Evolutionary conservation across 2,329 filamentous ascomycete genomes (phyloP).

Genomic region (Aplosporella prunicola): DNA sequence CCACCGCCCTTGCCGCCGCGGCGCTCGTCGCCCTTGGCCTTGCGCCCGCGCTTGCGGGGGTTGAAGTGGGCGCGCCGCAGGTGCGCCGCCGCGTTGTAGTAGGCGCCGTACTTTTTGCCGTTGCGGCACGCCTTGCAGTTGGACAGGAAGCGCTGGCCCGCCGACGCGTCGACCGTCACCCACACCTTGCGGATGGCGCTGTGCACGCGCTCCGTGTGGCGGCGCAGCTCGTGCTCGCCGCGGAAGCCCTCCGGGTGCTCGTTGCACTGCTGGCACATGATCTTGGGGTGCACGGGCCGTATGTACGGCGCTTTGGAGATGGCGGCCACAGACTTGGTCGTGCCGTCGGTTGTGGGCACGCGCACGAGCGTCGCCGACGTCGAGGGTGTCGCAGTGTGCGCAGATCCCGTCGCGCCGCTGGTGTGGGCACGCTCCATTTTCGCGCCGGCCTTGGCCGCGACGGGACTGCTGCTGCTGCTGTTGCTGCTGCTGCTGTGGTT

Average conservation of each 20-base stretch:
- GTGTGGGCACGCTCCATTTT: constrained; percentile 19
- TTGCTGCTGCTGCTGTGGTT: no score
- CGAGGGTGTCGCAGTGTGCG: constrained; percentile 13
- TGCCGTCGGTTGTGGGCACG: constrained; percentile 13
- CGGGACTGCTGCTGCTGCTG: no score
- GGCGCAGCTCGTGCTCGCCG: constrained; percentile 64
- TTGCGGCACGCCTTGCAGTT: constrained; percentile 77
- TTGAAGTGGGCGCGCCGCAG: constrained; percentile 83
- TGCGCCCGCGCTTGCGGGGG: constrained; percentile 49
- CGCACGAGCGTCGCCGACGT: constrained; percentile 16
- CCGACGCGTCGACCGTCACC: constrained; percentile 52
- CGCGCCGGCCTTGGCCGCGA: not conserved
- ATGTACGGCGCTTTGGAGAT: constrained; percentile 46
- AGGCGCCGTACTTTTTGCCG: constrained; percentile 73
- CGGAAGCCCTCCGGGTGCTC: constrained; percentile 71
- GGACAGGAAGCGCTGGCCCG: constrained; percentile 55
- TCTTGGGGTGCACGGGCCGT: constrained; percentile 61
- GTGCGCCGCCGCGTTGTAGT: constrained; percentile 93
- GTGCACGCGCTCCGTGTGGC: constrained; percentile 56
- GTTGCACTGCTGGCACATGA: constrained; percentile 60
- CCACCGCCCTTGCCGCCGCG: constrained; percentile 53
- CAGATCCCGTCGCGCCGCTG: constrained; percentile 19
- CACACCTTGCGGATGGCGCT: constrained; percentile 48
- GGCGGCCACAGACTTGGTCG: constrained; percentile 42
- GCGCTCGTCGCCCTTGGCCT: constrained; percentile 49